A percentile compares a stretch with the other conserved stretches of the same genome.
These are phyloP conservation scores for Aquilaria yunnanensis DNA, from an alignment of 345 rosid species.

Conservation along the genomic window DNA sequence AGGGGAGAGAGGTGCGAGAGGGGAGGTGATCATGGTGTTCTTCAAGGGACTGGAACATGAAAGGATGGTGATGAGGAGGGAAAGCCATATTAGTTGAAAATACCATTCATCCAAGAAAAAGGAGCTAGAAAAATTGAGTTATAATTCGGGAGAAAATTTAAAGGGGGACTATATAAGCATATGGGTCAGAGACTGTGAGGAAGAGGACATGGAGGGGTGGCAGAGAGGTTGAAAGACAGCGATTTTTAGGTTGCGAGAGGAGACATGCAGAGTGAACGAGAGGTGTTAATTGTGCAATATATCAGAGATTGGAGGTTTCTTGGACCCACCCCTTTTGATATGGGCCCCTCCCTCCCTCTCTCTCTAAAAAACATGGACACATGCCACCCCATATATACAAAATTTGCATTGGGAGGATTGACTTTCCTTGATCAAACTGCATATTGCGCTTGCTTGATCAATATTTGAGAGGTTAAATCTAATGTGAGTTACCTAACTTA, in stretches of 20 bases:
- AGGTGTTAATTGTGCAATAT: slow-evolving; percentile 25
- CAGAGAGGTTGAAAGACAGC: slow-evolving; percentile 26
- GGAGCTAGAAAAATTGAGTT: background rate
- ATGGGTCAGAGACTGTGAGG: slow-evolving; percentile 22
- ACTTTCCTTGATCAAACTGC: too few relatives aligned
- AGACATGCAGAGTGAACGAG: slow-evolving; percentile 20
- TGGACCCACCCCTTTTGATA: slow-evolving; percentile 39
- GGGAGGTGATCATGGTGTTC: slow-evolving; percentile 46
- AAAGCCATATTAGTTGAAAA: slow-evolving; percentile 43
- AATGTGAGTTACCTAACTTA: too few relatives aligned
- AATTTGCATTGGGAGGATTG: background rate
- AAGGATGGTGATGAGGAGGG: slow-evolving; percentile 59
- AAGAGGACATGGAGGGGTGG: slow-evolving; percentile 25
- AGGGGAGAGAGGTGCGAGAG: slow-evolving; percentile 51
- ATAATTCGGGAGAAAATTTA: slow-evolving; percentile 7
- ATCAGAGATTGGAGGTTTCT: slow-evolving; percentile 27
- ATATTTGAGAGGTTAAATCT: too few relatives aligned
- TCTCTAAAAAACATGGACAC: slow-evolving; percentile 8
- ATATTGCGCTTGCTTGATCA: too few relatives aligned
- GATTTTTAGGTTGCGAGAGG: slow-evolving; percentile 21
- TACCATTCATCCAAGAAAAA: slow-evolving; percentile 9
- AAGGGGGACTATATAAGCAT: slow-evolving; percentile 21
- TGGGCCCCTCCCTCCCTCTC: slow-evolving; percentile 16
- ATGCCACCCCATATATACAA: slow-evolving; percentile 14
- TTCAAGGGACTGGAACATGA: slow-evolving; percentile 63